These are phyloP conservation scores for Emergomyces pasteurianus DNA, from an alignment of 2,329 filamentous ascomycete species.

Conservation along the genomic window DNA sequence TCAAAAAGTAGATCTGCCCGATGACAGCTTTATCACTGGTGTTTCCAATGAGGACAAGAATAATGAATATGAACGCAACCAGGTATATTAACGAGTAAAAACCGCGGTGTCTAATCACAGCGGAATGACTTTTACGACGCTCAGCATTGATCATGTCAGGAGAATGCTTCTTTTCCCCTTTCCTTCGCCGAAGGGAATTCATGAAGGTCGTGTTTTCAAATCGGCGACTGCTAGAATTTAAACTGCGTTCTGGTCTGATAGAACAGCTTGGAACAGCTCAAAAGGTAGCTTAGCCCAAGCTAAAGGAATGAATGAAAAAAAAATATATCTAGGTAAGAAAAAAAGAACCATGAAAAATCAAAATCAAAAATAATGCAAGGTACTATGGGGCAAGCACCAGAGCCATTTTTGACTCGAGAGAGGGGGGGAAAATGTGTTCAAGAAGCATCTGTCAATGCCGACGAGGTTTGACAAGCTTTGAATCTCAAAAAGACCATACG, in stretches of 20 bases:
- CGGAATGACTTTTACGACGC: neutral
- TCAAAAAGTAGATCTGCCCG: constrained; percentile 68
- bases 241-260: neutral
- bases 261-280: neutral
- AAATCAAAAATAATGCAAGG: neutral
- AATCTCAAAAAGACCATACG: neutral
- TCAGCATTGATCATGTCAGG: neutral
- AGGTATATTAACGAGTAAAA: constrained; percentile 60
- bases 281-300: neutral
- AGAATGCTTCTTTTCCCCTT: neutral
- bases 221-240: neutral
- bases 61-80: constrained; percentile 62
- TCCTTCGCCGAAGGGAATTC: neutral
- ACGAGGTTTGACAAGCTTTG: neutral
- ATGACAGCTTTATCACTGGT: constrained; percentile 51
- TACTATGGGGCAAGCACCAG: neutral
- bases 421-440: neutral
- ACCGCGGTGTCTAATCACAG: constrained; percentile 42
- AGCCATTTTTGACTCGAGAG: neutral
- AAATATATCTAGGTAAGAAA: neutral
- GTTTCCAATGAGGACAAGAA: constrained; percentile 71
- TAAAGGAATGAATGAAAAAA: neutral
- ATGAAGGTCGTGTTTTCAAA: neutral
- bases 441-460: neutral
- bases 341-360: neutral